Percentiles rank a stretch among this genome's conserved stretches.
Evolutionary conservation across 2,329 filamentous ascomycete genomes (phyloP).

Genomic region (Monilinia polystroma): DNA sequence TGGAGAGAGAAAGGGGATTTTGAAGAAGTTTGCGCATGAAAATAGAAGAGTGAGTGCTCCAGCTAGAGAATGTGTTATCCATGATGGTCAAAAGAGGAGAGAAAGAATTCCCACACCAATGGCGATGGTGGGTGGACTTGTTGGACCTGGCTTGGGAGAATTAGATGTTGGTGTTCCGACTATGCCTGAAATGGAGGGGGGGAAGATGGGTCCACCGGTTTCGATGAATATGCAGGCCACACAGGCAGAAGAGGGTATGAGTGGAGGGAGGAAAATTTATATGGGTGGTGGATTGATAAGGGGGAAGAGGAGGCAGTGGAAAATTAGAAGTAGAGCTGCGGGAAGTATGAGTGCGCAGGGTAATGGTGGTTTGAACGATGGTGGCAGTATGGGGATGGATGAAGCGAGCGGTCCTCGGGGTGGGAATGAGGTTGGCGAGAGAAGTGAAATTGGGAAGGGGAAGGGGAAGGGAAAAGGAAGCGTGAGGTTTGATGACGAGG

Average conservation of each 20-base stretch:
- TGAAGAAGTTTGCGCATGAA: neutral
- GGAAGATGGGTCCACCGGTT: slow-evolving; percentile 2
- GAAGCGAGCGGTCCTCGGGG: neutral
- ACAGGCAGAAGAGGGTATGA: neutral
- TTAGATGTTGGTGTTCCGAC: neutral
- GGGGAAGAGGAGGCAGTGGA: slow-evolving; percentile 18
- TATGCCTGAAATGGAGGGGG: neutral
- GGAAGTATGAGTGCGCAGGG: neutral
- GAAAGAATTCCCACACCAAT: slow-evolving; percentile 6
- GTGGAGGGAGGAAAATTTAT: neutral
- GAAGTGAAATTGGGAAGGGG: neutral
- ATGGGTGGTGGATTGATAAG: slow-evolving; percentile 2
- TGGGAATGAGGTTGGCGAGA: neutral
- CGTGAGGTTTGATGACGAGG: slow-evolving; percentile 19
- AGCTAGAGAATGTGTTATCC: neutral
- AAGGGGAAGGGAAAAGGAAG: neutral
- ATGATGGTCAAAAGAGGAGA: neutral
- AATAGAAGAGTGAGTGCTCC: slow-evolving; percentile 12
- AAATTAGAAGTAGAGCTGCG: slow-evolving; percentile 9
- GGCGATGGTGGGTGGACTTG: slow-evolving; percentile 1
- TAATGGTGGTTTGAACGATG: neutral
- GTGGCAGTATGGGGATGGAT: neutral
- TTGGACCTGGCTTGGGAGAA: neutral
- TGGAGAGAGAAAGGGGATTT: neutral
- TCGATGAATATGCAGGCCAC: neutral